Evolutionary conservation across 345 rosid species (phyloP), one percentile per base, ranked within the genome.

Genomic region (Eucalyptus tenuipes): DNA sequence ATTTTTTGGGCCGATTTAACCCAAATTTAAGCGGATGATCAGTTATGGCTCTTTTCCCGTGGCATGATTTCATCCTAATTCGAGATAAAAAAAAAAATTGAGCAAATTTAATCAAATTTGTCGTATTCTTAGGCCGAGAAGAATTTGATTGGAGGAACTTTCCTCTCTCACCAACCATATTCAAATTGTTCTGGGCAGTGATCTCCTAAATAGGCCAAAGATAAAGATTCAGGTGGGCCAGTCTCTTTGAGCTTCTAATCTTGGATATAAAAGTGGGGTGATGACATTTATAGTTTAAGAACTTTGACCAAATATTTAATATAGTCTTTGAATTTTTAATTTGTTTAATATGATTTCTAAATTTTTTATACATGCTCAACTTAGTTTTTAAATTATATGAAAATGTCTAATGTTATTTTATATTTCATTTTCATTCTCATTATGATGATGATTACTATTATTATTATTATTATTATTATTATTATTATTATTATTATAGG

Each of bases 211-310:
- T 1, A 9, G 0, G 13, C 29, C 1, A 24, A 10, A 24, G 20
- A 2, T 22, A 9, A 55, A 55, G 13, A 55, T 55, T 55, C 12
- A 24, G 6, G 61, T 55, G 61, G n/a, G n/a, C n/a, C n/a, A n/a
- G n/a, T n/a, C n/a, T n/a, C n/a, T n/a, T n/a, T n/a, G 61, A 55
- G 29, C 20, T 55, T 24, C 12, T 55, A 24, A 55, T 24, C 6
- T 55, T 24, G 61, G 24, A 52, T 52, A 7, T 52, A 18, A 52
- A 52, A 52, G 57, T 18, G 4, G 4, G 2, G 0, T 18, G 10
- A 1, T 0, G 4, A 7, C 57, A 18, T 52, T 7, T 3, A 52
- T 3, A 18, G 0, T 18, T 52, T 0, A 52, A 18, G 7, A 52
- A 52, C 2, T 52, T 52, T 3, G 55, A 52, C 7, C 3, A 52